Evolutionary conservation across 2,329 filamentous ascomycete genomes (phyloP).

Genomic region (Pseudofabraea citricarpa): DNA sequence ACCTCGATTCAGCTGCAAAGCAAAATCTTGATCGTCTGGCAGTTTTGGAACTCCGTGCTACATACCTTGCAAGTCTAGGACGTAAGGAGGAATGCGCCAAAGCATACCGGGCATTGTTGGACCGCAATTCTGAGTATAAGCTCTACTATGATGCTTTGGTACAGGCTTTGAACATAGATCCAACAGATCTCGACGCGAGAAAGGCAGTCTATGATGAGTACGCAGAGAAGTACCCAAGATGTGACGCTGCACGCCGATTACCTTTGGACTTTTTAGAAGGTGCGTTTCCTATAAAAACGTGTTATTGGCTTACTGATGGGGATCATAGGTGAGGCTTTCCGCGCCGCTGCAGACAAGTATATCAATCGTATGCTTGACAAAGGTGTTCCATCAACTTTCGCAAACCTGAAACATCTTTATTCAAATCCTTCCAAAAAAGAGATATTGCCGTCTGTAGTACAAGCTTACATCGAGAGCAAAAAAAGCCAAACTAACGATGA

Average conservation of each 20-base stretch:
- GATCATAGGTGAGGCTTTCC: slow-evolving; percentile 68
- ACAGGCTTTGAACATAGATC: slow-evolving; percentile 58
- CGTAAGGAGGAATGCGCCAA: slow-evolving; percentile 75
- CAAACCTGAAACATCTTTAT: slow-evolving; percentile 94
- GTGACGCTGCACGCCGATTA: slow-evolving; percentile 79
- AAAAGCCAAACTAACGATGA: slow-evolving; percentile 39
- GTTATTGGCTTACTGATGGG: slow-evolving; percentile 13
- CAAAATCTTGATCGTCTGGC: slow-evolving; percentile 77
- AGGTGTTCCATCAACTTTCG: slow-evolving; percentile 92
- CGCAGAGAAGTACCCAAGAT: slow-evolving; percentile 73
- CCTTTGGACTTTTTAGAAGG: slow-evolving; percentile 85
- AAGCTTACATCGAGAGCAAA: slow-evolving; percentile 67
- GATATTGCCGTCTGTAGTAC: slow-evolving; percentile 68
- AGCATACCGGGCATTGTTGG: slow-evolving; percentile 75
- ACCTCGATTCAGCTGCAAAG: slow-evolving; percentile 75
- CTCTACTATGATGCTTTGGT: slow-evolving; percentile 80
- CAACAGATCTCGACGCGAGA: slow-evolving; percentile 55
- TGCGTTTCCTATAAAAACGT: slow-evolving; percentile 27
- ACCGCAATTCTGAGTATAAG: slow-evolving; percentile 83
- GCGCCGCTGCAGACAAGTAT: slow-evolving; percentile 71
- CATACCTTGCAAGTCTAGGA: slow-evolving; percentile 75
- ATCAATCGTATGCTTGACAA: slow-evolving; percentile 81
- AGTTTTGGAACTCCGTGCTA: slow-evolving; percentile 78
- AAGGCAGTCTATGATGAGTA: slow-evolving; percentile 79
- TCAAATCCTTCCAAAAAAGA: slow-evolving; percentile 70